Base-by-base conservation (phyloP, 2,329 filamentous ascomycete genomes). In the Pyricularia sp. region DNA sequence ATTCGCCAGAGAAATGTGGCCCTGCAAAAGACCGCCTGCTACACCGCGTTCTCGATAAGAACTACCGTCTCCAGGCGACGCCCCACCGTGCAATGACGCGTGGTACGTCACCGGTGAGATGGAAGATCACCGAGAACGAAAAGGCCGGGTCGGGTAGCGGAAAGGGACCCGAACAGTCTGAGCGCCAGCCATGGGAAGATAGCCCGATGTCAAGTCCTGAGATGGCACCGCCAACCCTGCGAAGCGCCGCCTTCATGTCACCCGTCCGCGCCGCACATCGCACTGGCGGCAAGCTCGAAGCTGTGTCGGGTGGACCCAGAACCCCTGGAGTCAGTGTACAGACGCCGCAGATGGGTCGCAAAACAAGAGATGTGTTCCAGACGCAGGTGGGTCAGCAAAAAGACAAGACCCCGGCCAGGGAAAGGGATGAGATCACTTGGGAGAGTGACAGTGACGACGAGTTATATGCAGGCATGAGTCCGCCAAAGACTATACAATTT, bases 21-120 rank as follows among this genome's bases (percentile, higher is more conserved):
- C 58, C 42, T 14, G 72, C 58, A 69, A 70, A 69, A 71, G 93
- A 97, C 76, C 92, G 92, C 2, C 83, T 98, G 10, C 85, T 99
- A 59, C 94, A 98, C 78, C 92, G 91, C 70, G 85, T 98, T n/a
- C 87, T 97, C 5, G 94, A 98, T 82, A 97, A 96, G 80, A 97
- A 92, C 69, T 99, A 97, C 81, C 92, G 94, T 36, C 85, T 99
- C 28, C 92, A 96, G 78, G 93, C 94, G 6, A 99, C 95, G 11
- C 95, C 95, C 0, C 89, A 95, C 73, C 90, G 88, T 74, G 74
- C 72, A 4, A 76, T 77, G 3, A 73, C 78, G 3, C 74, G 78
- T 36, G 81, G 80, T 50, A 77, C 83, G 63, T 84, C 83, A 9
- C 83, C 84, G 1, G 75, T 83, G 68, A 83, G 83, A 70, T 76